Conservation (phyloP, 495 filamentous ascomycete genomes). For the Parathielavia hyrcaniae region DNA sequence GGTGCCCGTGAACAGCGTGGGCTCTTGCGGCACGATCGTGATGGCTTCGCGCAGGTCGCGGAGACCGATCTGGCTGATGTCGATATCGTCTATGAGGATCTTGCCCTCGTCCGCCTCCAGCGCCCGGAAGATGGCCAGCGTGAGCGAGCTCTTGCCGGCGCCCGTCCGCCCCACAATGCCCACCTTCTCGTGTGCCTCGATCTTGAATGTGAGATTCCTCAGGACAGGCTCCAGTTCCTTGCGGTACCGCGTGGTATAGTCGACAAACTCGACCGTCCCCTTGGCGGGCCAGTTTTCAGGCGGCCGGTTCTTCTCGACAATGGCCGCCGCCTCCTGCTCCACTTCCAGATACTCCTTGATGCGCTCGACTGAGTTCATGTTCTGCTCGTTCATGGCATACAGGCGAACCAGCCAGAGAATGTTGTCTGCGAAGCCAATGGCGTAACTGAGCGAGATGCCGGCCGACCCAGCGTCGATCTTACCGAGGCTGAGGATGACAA, state of each 20-base stretch:
- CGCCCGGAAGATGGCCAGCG: slow-evolving; percentile 93
- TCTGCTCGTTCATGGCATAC: slow-evolving; percentile 95
- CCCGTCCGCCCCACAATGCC: slow-evolving; percentile 60
- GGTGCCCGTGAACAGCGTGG: slow-evolving; percentile 93
- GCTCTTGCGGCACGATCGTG: slow-evolving; percentile 97
- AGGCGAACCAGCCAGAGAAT: slow-evolving; percentile 93
- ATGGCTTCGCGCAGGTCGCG: slow-evolving; percentile 88
- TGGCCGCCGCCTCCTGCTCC: slow-evolving; percentile 79
- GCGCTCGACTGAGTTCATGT: slow-evolving; percentile 99
- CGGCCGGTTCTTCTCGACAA: slow-evolving; percentile 75
- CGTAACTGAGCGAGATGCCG: slow-evolving; percentile 94
- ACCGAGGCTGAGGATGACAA: slow-evolving; percentile 78
- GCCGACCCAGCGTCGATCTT: slow-evolving; percentile 88
- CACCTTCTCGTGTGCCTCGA: slow-evolving; percentile 82
- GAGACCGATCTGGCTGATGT: slow-evolving; percentile 82
- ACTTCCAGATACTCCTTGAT: slow-evolving; percentile 96
- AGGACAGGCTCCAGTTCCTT: slow-evolving; percentile 81
- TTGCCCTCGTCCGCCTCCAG: slow-evolving; percentile 86
- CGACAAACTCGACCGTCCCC: slow-evolving; percentile 78
- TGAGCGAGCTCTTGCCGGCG: slow-evolving; percentile 89
- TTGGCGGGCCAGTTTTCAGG: slow-evolving; percentile 74
- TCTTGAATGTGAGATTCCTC: slow-evolving; percentile 75
- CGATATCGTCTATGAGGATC: slow-evolving; percentile 84
- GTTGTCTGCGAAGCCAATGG: slow-evolving; percentile 95
- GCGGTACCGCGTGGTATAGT: slow-evolving; percentile 85